These are phyloP conservation scores for Fusarium zealandicum DNA, from an alignment of 2,329 filamentous ascomycete genomes.

Conservation along the genomic window DNA sequence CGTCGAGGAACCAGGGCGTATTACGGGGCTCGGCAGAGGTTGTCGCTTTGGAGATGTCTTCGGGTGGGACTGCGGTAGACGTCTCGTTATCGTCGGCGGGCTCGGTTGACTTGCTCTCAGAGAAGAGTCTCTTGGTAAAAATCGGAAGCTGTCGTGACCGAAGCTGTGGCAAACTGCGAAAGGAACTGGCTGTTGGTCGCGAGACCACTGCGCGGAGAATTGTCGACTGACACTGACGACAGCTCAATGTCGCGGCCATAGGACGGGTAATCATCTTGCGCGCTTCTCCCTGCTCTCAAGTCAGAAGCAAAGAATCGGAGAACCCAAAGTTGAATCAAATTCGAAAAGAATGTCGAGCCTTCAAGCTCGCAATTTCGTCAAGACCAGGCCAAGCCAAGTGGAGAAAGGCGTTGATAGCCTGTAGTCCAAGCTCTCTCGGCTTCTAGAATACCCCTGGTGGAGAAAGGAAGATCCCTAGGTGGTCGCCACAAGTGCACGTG, in stretches of 20 bases:
- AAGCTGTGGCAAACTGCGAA: slow-evolving; percentile 37
- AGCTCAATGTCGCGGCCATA: slow-evolving; percentile 40
- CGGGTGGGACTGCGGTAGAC: slow-evolving; percentile 21
- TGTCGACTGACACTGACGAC: slow-evolving; percentile 43
- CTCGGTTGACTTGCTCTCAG: slow-evolving; percentile 22
- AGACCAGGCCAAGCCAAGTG: slow-evolving; percentile 16
- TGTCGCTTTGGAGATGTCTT: slow-evolving; percentile 34
- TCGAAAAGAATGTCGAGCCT: slow-evolving; percentile 1
- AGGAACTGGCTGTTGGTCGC: slow-evolving; percentile 25
- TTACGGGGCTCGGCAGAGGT: slow-evolving; percentile 44
- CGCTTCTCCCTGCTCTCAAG: background rate
- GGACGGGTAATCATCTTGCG: slow-evolving; percentile 44
- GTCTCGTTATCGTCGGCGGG: slow-evolving; percentile 24
- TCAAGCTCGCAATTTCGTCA: slow-evolving; percentile 16
- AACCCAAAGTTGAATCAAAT: slow-evolving; percentile 2
- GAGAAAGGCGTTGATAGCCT: slow-evolving; percentile 20
- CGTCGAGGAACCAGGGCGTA: slow-evolving; percentile 87
- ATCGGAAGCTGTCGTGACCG: slow-evolving; percentile 25
- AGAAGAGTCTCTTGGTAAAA: slow-evolving; percentile 37
- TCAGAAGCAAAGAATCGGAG: background rate
- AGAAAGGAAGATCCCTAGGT: background rate
- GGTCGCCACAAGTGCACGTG: slow-evolving; percentile 32
- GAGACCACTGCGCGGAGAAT: slow-evolving; percentile 43
- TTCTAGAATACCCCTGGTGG: slow-evolving; percentile 16
- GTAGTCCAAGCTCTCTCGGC: slow-evolving; percentile 8